Percentiles rank a stretch among this genome's conserved stretches.
Evolutionary conservation across 2,329 filamentous ascomycete genomes (phyloP).

Genomic region (Fusarium sp.): DNA sequence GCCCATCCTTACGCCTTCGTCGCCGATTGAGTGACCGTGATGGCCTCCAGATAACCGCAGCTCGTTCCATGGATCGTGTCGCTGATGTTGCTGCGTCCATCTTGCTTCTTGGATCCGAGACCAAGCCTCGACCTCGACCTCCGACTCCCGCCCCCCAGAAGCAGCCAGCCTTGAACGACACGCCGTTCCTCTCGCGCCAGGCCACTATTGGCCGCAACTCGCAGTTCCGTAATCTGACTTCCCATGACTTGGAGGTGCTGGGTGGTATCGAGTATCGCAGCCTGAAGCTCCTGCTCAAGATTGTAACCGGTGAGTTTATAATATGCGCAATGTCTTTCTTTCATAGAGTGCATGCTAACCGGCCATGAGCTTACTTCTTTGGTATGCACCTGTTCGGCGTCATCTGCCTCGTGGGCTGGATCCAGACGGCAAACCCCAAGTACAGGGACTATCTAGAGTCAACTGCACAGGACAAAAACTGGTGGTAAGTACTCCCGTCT

Average conservation of each 20-base stretch:
- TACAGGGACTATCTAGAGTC: conserved; percentile 53
- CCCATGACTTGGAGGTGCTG: conserved; percentile 54
- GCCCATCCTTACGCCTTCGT: neutral
- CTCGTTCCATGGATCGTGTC: conserved; percentile 8
- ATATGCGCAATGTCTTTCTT: too few relatives aligned
- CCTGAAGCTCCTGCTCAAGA: conserved; percentile 60
- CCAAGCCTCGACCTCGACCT: neutral
- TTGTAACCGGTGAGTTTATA: too few relatives aligned
- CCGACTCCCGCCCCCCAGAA: neutral
- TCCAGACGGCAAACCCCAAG: conserved; percentile 52
- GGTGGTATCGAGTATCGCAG: conserved; percentile 64
- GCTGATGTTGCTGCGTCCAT: neutral
- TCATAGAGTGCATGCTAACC: too few relatives aligned
- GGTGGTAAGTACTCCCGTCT: conserved; percentile 56
- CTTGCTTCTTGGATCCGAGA: conserved; percentile 6
- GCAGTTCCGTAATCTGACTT: conserved; percentile 56
- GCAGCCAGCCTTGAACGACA: conserved; percentile 2
- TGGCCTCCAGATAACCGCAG: neutral
- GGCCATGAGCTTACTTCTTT: conserved; percentile 57
- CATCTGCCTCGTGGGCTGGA: conserved; percentile 61
- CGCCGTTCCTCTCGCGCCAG: conserved; percentile 8
- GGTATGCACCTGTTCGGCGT: conserved; percentile 60
- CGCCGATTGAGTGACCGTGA: neutral
- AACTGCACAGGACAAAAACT: conserved; percentile 54
- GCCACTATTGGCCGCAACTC: conserved; percentile 49